A percentile compares a stretch with the other conserved stretches of the same genome.
These are phyloP conservation scores for Phyllosticta citrichinensis DNA, from an alignment of 2,329 filamentous ascomycete species.

Conservation along the genomic window DNA sequence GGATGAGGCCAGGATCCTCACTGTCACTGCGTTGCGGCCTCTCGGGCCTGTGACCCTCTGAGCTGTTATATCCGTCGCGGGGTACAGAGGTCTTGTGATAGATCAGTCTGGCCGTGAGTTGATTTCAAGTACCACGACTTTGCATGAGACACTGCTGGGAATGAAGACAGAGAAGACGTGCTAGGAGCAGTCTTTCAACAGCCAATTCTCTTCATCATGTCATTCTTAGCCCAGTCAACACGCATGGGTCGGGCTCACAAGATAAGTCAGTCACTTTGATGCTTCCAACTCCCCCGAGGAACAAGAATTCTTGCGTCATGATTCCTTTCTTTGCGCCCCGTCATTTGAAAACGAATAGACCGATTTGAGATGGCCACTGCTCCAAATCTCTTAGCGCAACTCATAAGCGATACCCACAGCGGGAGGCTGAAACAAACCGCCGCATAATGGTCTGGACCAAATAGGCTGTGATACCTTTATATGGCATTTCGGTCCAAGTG, in stretches of 20 bases:
- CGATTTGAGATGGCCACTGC: not conserved
- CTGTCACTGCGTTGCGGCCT: not conserved
- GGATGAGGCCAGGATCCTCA: not conserved
- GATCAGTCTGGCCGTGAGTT: not conserved
- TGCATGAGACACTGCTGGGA: not conserved
- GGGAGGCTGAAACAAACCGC: not conserved
- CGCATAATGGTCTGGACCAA: not conserved
- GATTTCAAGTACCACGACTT: not conserved
- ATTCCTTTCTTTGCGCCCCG: not conserved
- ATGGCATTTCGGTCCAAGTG: not conserved
- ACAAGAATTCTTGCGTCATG: not conserved
- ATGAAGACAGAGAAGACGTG: too few species aligned
- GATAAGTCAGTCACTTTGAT: too few species aligned
- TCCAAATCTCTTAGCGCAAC: not conserved
- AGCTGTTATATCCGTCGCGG: not conserved
- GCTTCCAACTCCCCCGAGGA: not conserved
- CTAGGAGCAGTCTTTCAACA: too few species aligned
- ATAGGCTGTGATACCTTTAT: not conserved
- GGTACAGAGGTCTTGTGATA: not conserved
- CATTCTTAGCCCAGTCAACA: too few species aligned
- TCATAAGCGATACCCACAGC: not conserved
- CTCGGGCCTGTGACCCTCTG: not conserved
- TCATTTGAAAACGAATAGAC: not conserved
- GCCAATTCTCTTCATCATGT: too few species aligned
- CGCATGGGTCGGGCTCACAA: too few species aligned